A percentile compares a stretch with the other conserved stretches of the same genome.
phyloP scores from a whole-genome alignment of 306 rosid species.

The Cyclanthera cordifolia region DNA sequence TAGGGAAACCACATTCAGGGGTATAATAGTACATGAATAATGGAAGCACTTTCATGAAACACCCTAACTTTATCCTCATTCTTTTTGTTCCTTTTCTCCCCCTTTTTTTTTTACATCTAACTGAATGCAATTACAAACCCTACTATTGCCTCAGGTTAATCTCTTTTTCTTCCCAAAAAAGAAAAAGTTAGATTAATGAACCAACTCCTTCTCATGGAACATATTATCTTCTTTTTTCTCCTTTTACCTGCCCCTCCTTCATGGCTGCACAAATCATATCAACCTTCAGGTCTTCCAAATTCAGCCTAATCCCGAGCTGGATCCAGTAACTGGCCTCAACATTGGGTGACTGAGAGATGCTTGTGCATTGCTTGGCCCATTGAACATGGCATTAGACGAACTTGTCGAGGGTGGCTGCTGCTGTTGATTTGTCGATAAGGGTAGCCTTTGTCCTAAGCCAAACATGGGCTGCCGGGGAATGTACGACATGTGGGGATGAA shows the following conservation, averaged over 20 bases:
- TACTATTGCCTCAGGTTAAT: constrained; percentile 20
- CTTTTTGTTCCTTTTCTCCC: not conserved
- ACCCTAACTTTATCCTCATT: constrained; percentile 15
- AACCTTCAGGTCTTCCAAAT: constrained; percentile 24
- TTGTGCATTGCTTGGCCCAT: constrained; percentile 48
- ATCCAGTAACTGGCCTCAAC: constrained; percentile 78
- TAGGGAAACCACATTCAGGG: not conserved
- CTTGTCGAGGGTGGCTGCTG: constrained; percentile 32
- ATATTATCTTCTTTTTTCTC: constrained; percentile 22
- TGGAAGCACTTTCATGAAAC: not conserved
- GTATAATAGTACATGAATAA: not conserved
- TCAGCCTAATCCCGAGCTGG: constrained; percentile 86
- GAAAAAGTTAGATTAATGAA: constrained; percentile 17
- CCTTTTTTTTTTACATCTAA: constrained; percentile 26
- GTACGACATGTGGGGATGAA: constrained; percentile 74
- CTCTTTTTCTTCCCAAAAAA: constrained; percentile 15
- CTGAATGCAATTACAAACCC: constrained; percentile 47
- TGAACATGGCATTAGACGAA: constrained; percentile 59
- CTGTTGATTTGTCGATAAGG: constrained; percentile 57
- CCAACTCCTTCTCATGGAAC: constrained; percentile 15
- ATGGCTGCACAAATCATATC: constrained; percentile 11
- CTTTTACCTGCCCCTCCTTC: constrained; percentile 24
- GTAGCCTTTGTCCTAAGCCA: constrained; percentile 83
- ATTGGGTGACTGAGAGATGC: constrained; percentile 57
- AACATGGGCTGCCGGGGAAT: constrained; percentile 66